Evolutionary conservation across 1,284 basidiomycete genomes (phyloP), one percentile per base, ranked within the genome.

Genomic region (Apiotrichum porosum): DNA sequence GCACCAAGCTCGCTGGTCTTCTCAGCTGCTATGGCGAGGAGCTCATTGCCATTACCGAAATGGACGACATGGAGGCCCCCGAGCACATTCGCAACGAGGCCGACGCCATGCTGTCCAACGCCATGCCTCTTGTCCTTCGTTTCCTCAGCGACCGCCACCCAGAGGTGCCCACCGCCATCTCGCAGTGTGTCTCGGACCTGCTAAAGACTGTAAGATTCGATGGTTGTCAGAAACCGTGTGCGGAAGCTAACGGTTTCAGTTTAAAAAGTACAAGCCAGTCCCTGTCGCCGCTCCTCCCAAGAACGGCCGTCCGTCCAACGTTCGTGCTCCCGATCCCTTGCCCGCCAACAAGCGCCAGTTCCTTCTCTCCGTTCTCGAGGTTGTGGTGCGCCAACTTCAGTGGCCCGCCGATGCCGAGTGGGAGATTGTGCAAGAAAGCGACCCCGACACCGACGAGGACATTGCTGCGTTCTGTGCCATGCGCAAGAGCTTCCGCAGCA

Each of bases 71-170:
- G 14, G 48, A 56, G 83, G 85, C 49, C 78, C 77, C 54, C 71
- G 82, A 42, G 77, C 79, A 44, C 79, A 82, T 89, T 34, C 80
- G 83, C 14, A 67, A 78, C 19, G 84, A 89, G 63, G 88, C 90
- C 3, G 80, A 80, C 13, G 73, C 73, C 17, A 75, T 88, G 61
- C 78, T 93, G 42, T 78, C 80, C 37, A 81, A 85, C 57, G 76
- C 85, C 35, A 78, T 95, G 22, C 88, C 91, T 1, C 79, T 92
- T 18, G 81, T 92, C 72, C 78, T 98, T 15, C 84, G 83, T 21
- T 95, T 97, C 76, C 79, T 98, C 68, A 84, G 84, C 15, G 94
- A 98, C 67, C 80, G 85, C 22, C 86, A 87, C 60, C 87, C 91
- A 55, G 88, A 92, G 61, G 88, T 88, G 5, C 85, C 85, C 54